Evolutionary conservation across 1,284 basidiomycete species (phyloP), one percentile per base, ranked within the genome.

Genomic region (Malassezia psittaci): DNA sequence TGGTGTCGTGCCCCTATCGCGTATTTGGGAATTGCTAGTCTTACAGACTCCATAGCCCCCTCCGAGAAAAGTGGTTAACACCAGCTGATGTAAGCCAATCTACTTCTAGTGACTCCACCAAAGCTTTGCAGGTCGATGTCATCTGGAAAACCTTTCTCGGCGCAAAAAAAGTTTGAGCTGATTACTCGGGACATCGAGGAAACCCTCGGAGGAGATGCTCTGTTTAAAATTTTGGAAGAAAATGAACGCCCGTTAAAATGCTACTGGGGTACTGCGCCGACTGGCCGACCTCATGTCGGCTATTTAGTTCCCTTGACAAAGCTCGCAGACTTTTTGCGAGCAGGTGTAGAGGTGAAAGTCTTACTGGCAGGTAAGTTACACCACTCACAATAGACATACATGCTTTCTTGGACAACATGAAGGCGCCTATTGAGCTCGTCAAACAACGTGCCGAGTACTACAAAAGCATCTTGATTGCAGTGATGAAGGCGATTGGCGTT

Each of bases 341-440:
- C 91, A 1, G 93, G 85, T 32, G 90, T 93, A 85, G 66, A 87
- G 80, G 87, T 96, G 66, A 96, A 85, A 62, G 81, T 96, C 59
- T 79, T 96, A 0, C 81, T 96, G 18, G 93, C 91, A 67, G 89
- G 88, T 54, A 50, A 32, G 51, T 52, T 2, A 32, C 32, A 5
- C n/a, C 15, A 37, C 15, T 33, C 6, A 50, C 32, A 9, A 29
- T 71, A 90, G 91, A 96, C 72, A 82, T 98, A 15, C 94, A 98
- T 70, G 94, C 90, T 5, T 98, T 98, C 79, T 82, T 99, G 48
- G 93, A 99, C 75, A 96, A 96, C 75, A 80, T 94, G 68, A 99
- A 99, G 77, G 93, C 93, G 0, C 90, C 93, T 0, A 79, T 94
- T n/a, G 90, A 93, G 57, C 85, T 94, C 47, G 89, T 99, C 51